phyloP scores from a whole-genome alignment of 305 asterid species.

The Fraxinus dipetala region DNA sequence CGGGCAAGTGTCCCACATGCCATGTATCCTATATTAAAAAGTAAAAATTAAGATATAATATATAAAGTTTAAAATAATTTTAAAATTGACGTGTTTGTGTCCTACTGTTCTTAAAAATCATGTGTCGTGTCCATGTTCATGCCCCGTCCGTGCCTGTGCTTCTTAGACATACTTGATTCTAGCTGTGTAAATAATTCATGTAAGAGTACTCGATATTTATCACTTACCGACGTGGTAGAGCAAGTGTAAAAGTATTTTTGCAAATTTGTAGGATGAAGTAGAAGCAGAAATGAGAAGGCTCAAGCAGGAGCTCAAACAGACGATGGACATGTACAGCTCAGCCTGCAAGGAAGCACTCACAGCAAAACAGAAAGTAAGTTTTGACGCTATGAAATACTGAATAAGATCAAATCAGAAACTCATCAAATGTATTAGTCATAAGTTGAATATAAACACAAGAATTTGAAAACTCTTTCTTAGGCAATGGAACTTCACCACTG shows the following conservation, averaged over 20 bases:
- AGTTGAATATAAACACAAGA: not conserved
- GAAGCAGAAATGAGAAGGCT: constrained; percentile 97
- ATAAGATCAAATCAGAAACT: not conserved
- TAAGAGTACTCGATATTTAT: not conserved
- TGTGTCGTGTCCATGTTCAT: not conserved
- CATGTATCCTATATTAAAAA: not conserved
- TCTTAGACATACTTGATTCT: not conserved
- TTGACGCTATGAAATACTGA: not conserved
- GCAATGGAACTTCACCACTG: constrained; percentile 80
- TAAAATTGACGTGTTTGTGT: not conserved
- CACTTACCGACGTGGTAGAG: not conserved
- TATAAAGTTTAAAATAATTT: not conserved
- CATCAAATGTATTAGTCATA: not conserved
- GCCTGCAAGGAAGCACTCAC: constrained; percentile 91
- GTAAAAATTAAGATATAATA: not conserved
- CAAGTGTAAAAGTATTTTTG: not conserved
- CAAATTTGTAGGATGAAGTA: constrained; percentile 54
- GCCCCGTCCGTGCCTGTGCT: not conserved
- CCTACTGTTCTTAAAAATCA: not conserved
- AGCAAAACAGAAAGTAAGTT: constrained; percentile 68
- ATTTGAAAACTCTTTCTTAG: constrained; percentile 26
- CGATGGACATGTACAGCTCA: constrained; percentile 90
- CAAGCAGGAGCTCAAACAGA: constrained; percentile 83
- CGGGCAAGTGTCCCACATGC: not conserved
- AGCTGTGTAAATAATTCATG: not conserved